Evolutionary conservation across 768 basidiomycete genomes (phyloP).

Genomic region (Mycena filopes): DNA sequence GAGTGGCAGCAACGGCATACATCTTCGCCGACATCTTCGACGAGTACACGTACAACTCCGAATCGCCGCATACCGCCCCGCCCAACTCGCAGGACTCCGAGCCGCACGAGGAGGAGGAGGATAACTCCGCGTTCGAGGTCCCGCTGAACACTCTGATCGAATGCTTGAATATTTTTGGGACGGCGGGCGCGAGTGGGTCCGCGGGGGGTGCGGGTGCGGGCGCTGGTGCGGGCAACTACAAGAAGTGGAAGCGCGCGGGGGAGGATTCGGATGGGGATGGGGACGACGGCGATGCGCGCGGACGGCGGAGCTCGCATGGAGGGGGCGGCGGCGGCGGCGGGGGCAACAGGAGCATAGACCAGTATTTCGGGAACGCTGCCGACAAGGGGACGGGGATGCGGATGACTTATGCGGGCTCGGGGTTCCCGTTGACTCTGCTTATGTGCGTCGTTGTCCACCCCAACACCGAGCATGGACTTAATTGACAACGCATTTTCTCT

Average conservation of each 20-base stretch:
- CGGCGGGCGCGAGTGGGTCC: constrained; percentile 62
- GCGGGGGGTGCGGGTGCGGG: constrained; percentile 42
- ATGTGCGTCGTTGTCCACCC: constrained; percentile 77
- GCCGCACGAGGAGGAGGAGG: constrained; percentile 39
- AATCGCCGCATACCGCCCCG: constrained; percentile 38
- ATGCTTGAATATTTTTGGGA: constrained; percentile 94
- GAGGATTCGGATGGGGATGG: constrained; percentile 59
- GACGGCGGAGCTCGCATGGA: constrained; percentile 46
- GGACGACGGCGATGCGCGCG: constrained; percentile 49
- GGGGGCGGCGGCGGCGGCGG: no score
- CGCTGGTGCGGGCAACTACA: constrained; percentile 46
- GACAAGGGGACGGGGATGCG: constrained; percentile 87
- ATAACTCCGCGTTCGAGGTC: constrained; percentile 77
- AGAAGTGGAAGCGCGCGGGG: constrained; percentile 59
- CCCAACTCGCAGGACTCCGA: constrained; percentile 41
- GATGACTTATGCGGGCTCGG: constrained; percentile 82
- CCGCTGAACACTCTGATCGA: constrained; percentile 87
- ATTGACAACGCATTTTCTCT: not conserved
- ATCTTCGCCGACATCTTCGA: constrained; percentile 84
- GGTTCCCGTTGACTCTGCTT: constrained; percentile 80
- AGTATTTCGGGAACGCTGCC: constrained; percentile 61
- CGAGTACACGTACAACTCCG: constrained; percentile 74
- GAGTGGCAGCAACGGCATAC: constrained; percentile 79
- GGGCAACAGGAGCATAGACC: constrained; percentile 57
- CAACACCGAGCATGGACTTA: constrained; percentile 1